Evolutionary conservation across 768 basidiomycete species (phyloP), one percentile per base, ranked within the genome.

Genomic region (Lentinula edodes): DNA sequence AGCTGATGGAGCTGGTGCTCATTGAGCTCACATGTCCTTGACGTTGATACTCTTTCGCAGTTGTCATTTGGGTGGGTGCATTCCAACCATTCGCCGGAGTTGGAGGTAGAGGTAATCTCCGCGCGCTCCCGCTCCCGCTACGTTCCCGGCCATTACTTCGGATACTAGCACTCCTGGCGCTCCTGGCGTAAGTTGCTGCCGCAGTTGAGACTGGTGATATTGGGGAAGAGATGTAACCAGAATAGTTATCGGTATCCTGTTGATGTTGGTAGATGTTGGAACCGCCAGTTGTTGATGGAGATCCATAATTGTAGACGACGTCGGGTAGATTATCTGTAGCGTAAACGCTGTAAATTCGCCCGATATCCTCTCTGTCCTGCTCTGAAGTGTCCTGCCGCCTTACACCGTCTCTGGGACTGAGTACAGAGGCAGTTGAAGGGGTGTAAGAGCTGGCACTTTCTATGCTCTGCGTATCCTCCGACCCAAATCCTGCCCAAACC

Each of bases 371-470:
- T 23, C 20, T 41, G 34, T 54, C 53, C 34, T 36, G 16, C 9
- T 41, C 53, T 41, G 38, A 36, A 16, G 38, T 39, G 15, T 9
- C 35, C 35, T 54, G 46, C 20, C 46, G 46, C 46, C 46, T 18
- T 20, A 28, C 46, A 48, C 36, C 35, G 7, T 36, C 15, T 12
- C 35, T 54, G 16, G 53, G 53, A 41, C 53, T 54, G 18, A 36
- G 53, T 18, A 23, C 38, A 18, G 35, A 36, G 9, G 18, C 39
- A 54, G 32, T 38, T 20, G 35, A 41, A 23, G 36, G 35, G 20
- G 35, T 6, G 6, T 6, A 12, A n/a, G 53, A 54, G 10, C 35
- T 76, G 61, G 74, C 75, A 28, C 45, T 58, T 42, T 58, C 56
- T 18, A 15, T 13, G 34, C 20, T 58, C 41, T 23, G 20, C 13